Percentiles rank a stretch among this genome's conserved stretches.
Conservation (phyloP, 345 rosid genomes). For the Eucalyptus decipiens region DNA sequence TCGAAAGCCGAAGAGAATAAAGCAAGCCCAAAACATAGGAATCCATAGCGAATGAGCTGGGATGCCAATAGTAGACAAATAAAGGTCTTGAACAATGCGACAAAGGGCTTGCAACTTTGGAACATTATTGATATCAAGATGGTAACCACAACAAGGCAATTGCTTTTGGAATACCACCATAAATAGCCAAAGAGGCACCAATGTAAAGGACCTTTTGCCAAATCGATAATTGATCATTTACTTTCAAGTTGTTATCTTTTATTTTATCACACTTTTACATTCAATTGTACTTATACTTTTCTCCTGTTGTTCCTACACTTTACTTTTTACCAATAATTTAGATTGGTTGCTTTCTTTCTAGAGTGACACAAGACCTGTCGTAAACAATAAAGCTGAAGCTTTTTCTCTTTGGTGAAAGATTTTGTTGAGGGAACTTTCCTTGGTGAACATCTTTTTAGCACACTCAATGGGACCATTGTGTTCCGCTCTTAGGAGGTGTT, state of each 20-base stretch:
- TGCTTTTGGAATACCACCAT: background rate
- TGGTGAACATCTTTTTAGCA: background rate
- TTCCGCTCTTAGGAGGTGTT: background rate
- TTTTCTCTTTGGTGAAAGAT: background rate
- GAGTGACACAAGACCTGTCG: rapidly evolving
- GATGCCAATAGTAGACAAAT: no score
- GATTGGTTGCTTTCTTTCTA: no score
- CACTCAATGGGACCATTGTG: background rate
- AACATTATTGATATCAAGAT: background rate
- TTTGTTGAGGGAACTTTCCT: background rate
- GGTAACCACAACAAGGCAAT: background rate
- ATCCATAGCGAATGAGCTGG: no score
- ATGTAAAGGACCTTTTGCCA: background rate
- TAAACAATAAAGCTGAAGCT: no score
- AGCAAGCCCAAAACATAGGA: no score
- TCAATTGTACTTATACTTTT: background rate
- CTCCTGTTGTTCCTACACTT: background rate
- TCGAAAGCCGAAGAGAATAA: no score
- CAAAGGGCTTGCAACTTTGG: background rate
- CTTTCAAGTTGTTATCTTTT: background rate
- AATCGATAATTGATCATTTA: no score
- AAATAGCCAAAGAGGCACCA: background rate
- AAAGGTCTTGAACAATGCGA: no score
- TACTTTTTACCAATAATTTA: no score
- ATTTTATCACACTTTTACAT: background rate